A percentile compares a stretch with the other conserved stretches of the same genome.
Evolutionary conservation across 495 filamentous ascomycete genomes (phyloP).

Genomic region (Recurvomyces mirabilis): DNA sequence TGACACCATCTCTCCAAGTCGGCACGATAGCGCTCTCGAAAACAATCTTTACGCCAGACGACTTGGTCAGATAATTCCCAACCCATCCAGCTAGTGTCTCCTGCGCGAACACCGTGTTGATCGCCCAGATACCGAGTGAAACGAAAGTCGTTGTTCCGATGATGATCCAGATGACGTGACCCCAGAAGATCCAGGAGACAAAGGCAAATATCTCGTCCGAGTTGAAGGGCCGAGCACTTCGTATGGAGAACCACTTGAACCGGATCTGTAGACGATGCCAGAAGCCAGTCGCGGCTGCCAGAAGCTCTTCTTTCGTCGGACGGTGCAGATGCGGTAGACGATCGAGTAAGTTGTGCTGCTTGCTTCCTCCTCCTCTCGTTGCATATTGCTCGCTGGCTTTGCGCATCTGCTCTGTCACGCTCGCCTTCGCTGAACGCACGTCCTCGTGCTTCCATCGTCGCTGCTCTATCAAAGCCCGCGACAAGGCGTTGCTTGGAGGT

Average conservation of each 20-base stretch:
- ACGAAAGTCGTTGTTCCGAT: conserved; percentile 96
- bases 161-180: conserved; percentile 88
- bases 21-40: conserved; percentile 98
- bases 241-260: conserved; percentile 96
- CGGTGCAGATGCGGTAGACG: conserved; percentile 63
- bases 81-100: conserved; percentile 90
- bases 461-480: no score
- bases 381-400: not conserved
- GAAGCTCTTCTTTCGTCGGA: conserved; percentile 84
- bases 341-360: conserved; percentile 38
- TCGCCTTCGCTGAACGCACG: no score
- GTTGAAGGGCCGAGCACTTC: conserved; percentile 91
- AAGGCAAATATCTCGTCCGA: conserved; percentile 90
- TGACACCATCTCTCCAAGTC: conserved; percentile 85
- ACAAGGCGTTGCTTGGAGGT: not conserved
- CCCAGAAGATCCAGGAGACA: conserved; percentile 86
- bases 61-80: conserved; percentile 90
- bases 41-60: conserved; percentile 87
- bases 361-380: not conserved
- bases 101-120: conserved; percentile 96
- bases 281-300: conserved; percentile 85
- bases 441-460: no score
- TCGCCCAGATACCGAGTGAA: conserved; percentile 72
- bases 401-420: not conserved
- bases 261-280: conserved; percentile 82